Evolutionary conservation across 2,329 filamentous ascomycete genomes (phyloP).

Genomic region (Helotiales sp.): DNA sequence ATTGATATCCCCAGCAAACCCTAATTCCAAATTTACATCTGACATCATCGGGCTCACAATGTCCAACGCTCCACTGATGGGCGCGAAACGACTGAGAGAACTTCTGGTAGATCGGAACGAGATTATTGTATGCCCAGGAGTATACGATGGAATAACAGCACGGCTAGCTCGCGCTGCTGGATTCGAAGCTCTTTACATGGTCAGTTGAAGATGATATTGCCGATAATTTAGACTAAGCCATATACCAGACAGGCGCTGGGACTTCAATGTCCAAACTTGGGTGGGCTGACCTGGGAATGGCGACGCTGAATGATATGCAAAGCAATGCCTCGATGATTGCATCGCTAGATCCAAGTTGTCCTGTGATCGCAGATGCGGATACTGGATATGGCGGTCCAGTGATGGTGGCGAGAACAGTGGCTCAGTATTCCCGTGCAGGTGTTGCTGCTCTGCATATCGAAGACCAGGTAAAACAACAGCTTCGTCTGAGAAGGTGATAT

Average conservation of each 20-base stretch:
- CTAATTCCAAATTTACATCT: background rate
- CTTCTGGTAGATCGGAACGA: background rate
- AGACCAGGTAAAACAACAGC: constrained; percentile 59
- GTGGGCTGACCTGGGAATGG: constrained; percentile 55
- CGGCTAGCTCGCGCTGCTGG: background rate
- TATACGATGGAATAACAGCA: background rate
- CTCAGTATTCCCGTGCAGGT: constrained; percentile 56
- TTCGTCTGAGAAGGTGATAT: background rate
- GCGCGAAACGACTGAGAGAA: background rate
- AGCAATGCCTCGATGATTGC: constrained; percentile 59
- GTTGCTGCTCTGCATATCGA: constrained; percentile 65
- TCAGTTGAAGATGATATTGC: background rate
- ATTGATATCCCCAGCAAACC: no score
- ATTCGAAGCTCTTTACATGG: background rate
- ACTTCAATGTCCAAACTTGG: constrained; percentile 54
- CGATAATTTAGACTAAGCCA: background rate
- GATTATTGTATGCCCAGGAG: background rate
- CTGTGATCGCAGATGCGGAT: constrained; percentile 58
- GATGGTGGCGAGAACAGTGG: constrained; percentile 57
- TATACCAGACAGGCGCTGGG: constrained; percentile 49
- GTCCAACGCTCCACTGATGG: background rate
- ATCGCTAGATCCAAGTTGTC: constrained; percentile 53
- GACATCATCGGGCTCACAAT: background rate
- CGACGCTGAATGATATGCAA: constrained; percentile 57
- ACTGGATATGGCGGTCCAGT: constrained; percentile 48